Conservation (phyloP, 371 early-diverging fungal genomes). For the Astathelohania contejeani region DNA sequence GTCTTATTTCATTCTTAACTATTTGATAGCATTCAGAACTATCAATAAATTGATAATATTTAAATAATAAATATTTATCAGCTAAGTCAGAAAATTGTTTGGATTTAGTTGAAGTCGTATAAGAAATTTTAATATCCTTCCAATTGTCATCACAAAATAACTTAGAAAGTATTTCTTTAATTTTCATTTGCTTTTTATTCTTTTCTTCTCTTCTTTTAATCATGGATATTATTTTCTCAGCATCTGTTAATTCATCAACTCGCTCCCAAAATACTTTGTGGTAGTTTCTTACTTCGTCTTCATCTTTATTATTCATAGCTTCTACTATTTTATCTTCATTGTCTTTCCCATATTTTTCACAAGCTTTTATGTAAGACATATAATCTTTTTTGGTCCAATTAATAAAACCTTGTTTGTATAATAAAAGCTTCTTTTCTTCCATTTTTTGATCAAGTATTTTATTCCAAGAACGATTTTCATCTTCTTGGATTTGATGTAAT, state of each 20-base stretch:
- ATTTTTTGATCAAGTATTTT: slow-evolving; percentile 63
- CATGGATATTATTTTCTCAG: slow-evolving; percentile 33
- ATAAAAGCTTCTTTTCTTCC: slow-evolving; percentile 68
- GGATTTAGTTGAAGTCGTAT: not conserved
- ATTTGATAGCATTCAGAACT: not conserved
- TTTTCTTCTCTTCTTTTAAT: slow-evolving; percentile 33
- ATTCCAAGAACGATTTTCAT: slow-evolving; percentile 55
- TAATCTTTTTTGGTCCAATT: slow-evolving; percentile 84
- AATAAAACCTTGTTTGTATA: slow-evolving; percentile 64
- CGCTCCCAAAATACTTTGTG: slow-evolving; percentile 43
- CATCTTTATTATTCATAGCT: slow-evolving; percentile 22
- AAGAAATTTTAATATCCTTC: not conserved
- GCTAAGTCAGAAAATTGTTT: not conserved
- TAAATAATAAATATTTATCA: not conserved
- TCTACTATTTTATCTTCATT: slow-evolving; percentile 21
- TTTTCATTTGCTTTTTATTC: slow-evolving; percentile 13
- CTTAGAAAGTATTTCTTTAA: slow-evolving; percentile 32
- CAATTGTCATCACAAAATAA: slow-evolving; percentile 17
- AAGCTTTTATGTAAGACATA: slow-evolving; percentile 64
- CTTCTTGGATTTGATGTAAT: slow-evolving; percentile 62
- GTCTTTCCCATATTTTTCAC: slow-evolving; percentile 68
- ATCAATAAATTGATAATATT: not conserved
- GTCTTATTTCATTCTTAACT: not conserved
- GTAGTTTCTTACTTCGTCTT: slow-evolving; percentile 39
- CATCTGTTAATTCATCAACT: slow-evolving; percentile 40